Conservation (phyloP, 768 basidiomycete species). For the Agaricus sinodeliciosus region DNA sequence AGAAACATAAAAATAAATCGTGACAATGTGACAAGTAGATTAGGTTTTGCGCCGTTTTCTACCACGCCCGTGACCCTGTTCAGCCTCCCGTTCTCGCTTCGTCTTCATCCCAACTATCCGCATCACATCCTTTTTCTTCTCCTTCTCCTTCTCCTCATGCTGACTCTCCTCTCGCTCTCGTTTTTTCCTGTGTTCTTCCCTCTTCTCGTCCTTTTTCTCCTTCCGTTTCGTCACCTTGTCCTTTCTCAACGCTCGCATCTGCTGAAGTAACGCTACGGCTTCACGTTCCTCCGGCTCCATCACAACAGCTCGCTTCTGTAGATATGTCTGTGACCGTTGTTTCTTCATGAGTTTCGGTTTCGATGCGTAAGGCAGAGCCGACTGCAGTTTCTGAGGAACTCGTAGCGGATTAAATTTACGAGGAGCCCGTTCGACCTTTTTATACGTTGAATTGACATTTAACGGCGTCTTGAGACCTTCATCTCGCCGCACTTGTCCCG, state of each 20-base stretch:
- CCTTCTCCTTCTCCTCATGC: constrained; percentile 64
- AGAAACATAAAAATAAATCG: no score
- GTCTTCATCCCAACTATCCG: constrained; percentile 60
- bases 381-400: constrained; percentile 86
- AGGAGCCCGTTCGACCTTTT: constrained; percentile 66
- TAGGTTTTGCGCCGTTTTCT: constrained; percentile 37
- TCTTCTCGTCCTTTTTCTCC: constrained; percentile 83
- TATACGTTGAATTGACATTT: constrained; percentile 84
- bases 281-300: constrained; percentile 94
- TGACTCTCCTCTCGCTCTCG: constrained; percentile 59
- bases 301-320: constrained; percentile 92
- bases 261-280: constrained; percentile 86
- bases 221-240: constrained; percentile 74
- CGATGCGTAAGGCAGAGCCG: constrained; percentile 83
- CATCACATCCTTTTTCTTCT: constrained; percentile 76
- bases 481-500: constrained; percentile 86
- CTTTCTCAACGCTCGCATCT: constrained; percentile 87
- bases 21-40: not conserved
- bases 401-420: constrained; percentile 89
- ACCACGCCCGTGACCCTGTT: constrained; percentile 40
- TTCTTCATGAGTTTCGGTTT: constrained; percentile 83
- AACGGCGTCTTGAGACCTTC: constrained; percentile 78
- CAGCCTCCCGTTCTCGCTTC: constrained; percentile 55
- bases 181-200: constrained; percentile 62
- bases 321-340: constrained; percentile 72